Evolutionary conservation across 371 early-diverging fungal species (phyloP), one percentile per base, ranked within the genome.

Genomic region (Apophysomyces elegans): DNA sequence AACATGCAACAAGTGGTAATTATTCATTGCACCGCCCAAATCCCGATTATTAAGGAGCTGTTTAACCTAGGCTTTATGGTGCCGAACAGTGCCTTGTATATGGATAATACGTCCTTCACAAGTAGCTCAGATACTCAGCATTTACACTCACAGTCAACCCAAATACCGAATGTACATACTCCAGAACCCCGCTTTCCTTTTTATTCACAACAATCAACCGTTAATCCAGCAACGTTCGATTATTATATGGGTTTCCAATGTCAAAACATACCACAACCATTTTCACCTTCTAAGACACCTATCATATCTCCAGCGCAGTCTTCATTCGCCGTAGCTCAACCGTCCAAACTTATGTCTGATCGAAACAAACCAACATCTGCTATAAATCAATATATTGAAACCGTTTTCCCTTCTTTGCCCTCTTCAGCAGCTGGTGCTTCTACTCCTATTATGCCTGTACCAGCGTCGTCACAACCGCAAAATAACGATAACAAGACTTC

Each of bases 371-470:
- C 7, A 7, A n/a, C 50, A 7, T 26, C 50, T 14, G 21, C 21
- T 9, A 50, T 50, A 18, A n/a, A 21, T 18, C 50, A 21, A 18
- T 18, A n/a, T 21, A 21, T 9, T 18, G 50, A 50, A 6, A 18
- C 21, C 21, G 9, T 50, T 21, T 9, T 50, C 50, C 26, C 26
- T 21, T 18, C 50, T 7, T 50, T 21, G 18, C 50, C 21, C 7
- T 50, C 50, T 0, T 18, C 50, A 5, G 21, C 50, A 5, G 21
- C 21, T 21, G 21, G 21, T 4, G 21, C 50, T 9, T 7, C 50
- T 26, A 50, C 50, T 26, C 50, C 50, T 50, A 50, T 56, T n/a
- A n/a, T 21, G 37, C 47, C 58, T 45, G 59, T 9, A 65, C 13
- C 37, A 6, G 16, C 7, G 46, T 60, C 60, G 46, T 18, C 6